Conservation (phyloP, 2,329 filamentous ascomycete genomes). For the Pyrenochaeta sp. region DNA sequence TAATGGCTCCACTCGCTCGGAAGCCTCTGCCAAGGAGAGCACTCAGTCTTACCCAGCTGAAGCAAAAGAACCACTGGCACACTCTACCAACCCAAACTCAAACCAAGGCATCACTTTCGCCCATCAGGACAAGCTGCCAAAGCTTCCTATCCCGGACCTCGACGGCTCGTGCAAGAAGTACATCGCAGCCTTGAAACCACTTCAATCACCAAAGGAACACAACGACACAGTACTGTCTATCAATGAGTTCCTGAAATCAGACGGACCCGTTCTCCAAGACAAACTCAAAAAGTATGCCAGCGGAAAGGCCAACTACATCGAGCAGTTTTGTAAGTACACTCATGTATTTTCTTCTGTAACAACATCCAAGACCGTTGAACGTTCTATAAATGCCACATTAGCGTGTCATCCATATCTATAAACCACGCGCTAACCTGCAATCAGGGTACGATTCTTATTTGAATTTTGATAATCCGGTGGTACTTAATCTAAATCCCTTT, state of each 20-base stretch:
- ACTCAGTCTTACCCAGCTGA: conserved; percentile 57
- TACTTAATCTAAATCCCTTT: conserved; percentile 96
- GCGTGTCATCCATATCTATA: conserved; percentile 8
- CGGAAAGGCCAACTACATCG: conserved; percentile 94
- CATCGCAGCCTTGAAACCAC: conserved; percentile 76
- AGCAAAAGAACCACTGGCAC: conserved; percentile 55
- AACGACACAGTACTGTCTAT: conserved; percentile 82
- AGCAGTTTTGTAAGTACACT: conserved; percentile 88
- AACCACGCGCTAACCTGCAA: conserved; percentile 27
- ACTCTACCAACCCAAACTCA: conserved; percentile 60
- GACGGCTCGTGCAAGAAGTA: conserved; percentile 81
- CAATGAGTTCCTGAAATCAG: conserved; percentile 79
- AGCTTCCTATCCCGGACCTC: conserved; percentile 90
- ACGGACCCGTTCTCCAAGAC: conserved; percentile 86
- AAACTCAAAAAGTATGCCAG: conserved; percentile 89
- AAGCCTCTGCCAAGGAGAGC: conserved; percentile 62
- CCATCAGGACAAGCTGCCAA: conserved; percentile 85
- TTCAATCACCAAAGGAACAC: conserved; percentile 83
- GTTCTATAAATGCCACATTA: conserved; percentile 10
- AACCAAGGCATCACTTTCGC: conserved; percentile 86
- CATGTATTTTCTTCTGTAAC: neutral
- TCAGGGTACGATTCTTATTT: conserved; percentile 98
- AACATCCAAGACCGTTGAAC: conserved; percentile 6
- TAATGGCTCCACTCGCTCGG: conserved; percentile 51
- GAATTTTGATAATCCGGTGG: conserved; percentile 97